Evolutionary conservation across 371 early-diverging fungal species (phyloP).

Genomic region (Thermomucor indicae-seudaticae): DNA sequence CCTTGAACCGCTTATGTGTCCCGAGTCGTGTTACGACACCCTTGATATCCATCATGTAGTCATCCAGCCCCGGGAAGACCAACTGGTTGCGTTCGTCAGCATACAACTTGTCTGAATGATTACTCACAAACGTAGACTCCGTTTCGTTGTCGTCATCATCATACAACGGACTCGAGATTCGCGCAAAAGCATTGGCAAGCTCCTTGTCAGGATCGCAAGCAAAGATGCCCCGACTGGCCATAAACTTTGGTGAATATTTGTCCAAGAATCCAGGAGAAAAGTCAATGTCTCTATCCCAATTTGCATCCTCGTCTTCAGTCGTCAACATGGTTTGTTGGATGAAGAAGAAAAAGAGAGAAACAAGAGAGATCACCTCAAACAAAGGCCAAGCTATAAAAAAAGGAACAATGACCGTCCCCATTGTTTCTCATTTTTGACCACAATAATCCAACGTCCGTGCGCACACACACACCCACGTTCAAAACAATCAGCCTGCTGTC

Average conservation of each 20-base stretch:
- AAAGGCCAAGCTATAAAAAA: slow-evolving; percentile 1
- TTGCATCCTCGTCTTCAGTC: slow-evolving; percentile 13
- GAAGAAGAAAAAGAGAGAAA: no score
- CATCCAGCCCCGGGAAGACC: slow-evolving; percentile 17
- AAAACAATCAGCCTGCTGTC: not conserved
- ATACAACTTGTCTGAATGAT: slow-evolving; percentile 10
- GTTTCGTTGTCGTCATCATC: slow-evolving; percentile 23
- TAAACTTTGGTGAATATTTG: not conserved
- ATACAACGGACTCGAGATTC: slow-evolving; percentile 1
- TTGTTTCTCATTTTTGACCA: no score
- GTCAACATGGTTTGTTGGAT: not conserved
- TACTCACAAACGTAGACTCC: slow-evolving; percentile 19
- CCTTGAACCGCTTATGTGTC: slow-evolving; percentile 9
- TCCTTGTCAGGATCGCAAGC: slow-evolving; percentile 22
- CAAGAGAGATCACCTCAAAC: no score
- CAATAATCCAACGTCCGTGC: no score
- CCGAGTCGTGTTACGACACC: slow-evolving; percentile 20
- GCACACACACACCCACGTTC: no score
- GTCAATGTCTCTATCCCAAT: slow-evolving; percentile 12
- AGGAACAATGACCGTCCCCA: not conserved
- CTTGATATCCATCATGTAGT: slow-evolving; percentile 21
- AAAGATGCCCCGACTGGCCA: not conserved
- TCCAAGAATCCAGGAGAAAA: not conserved
- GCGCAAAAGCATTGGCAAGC: slow-evolving; percentile 20
- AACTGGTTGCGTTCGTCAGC: slow-evolving; percentile 5